Conservation (phyloP, 1,139 yeast species). For the Scheffersomyces segobiensis region DNA sequence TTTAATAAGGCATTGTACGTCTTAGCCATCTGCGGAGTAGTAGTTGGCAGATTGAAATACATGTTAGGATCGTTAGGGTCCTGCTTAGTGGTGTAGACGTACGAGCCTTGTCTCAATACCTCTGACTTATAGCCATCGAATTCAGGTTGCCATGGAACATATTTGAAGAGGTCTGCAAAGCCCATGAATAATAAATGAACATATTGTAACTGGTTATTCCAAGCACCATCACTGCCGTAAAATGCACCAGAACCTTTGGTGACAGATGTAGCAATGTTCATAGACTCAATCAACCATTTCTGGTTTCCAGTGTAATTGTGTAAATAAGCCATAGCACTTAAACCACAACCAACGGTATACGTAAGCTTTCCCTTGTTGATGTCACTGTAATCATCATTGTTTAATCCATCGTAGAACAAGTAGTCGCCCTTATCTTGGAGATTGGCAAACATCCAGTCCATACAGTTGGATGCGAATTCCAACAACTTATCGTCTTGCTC, state of each 20-base stretch:
- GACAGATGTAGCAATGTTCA: constrained; percentile 17
- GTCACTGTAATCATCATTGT: constrained; percentile 9
- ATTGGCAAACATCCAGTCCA: constrained; percentile 10
- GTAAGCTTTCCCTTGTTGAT: constrained; percentile 14
- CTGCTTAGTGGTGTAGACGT: constrained; percentile 22
- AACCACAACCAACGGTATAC: constrained; percentile 13
- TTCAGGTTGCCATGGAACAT: constrained; percentile 8
- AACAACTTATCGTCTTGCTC: constrained; percentile 14
- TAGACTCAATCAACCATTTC: constrained; percentile 15
- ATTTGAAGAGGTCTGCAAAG: constrained; percentile 19
- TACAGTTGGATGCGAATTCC: constrained; percentile 9
- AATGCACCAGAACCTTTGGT: constrained; percentile 23
- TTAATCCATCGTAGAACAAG: constrained; percentile 13
- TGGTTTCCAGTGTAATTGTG: constrained; percentile 14
- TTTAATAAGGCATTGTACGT: constrained; percentile 11
- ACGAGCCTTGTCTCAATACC: constrained; percentile 22
- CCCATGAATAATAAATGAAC: constrained; percentile 27
- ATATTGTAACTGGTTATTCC: constrained; percentile 28
- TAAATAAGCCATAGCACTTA: neutral
- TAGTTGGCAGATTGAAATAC: constrained; percentile 15
- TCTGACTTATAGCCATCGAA: constrained; percentile 14
- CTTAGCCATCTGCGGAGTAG: constrained; percentile 11
- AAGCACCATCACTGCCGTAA: constrained; percentile 18
- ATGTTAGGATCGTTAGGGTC: constrained; percentile 18
- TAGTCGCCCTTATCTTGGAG: constrained; percentile 11